Evolutionary conservation across 345 rosid genomes (phyloP).

Genomic region (Populus simonii): DNA sequence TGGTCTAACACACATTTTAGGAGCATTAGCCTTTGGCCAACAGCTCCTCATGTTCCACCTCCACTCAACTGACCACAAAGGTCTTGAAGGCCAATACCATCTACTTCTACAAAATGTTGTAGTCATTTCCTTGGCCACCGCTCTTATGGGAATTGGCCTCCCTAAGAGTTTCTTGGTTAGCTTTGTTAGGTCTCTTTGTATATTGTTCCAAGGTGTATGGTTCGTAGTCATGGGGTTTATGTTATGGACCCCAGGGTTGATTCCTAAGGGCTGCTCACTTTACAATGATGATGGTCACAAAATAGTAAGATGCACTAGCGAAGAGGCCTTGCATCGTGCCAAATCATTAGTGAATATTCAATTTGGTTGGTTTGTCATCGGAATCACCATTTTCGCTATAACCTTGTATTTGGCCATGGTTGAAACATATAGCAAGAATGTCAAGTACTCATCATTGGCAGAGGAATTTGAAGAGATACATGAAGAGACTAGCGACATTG

Average conservation of each 20-base stretch:
- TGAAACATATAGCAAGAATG: neutral
- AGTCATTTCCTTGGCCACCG: conserved; percentile 46
- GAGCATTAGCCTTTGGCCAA: conserved; percentile 55
- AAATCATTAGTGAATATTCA: conserved; percentile 61
- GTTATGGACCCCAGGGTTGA: conserved; percentile 65
- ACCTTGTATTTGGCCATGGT: neutral
- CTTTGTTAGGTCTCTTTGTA: conserved; percentile 57
- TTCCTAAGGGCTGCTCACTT: conserved; percentile 60
- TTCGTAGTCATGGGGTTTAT: conserved; percentile 59
- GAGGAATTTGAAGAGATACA: neutral
- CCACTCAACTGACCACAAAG: conserved; percentile 71
- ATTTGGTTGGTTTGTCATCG: conserved; percentile 41
- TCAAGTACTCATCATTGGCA: neutral
- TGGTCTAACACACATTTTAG: conserved; percentile 36
- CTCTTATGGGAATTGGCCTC: conserved; percentile 50
- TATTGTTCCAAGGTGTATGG: conserved; percentile 75
- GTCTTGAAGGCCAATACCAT: conserved; percentile 78
- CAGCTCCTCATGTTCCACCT: conserved; percentile 67
- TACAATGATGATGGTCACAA: conserved; percentile 58
- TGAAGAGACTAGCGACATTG: neutral
- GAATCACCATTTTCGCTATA: neutral
- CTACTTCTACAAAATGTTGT: conserved; percentile 54
- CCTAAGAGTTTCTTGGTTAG: conserved; percentile 65
- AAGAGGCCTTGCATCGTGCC: conserved; percentile 53
- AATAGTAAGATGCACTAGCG: conserved; percentile 51